A percentile compares a stretch with the other conserved stretches of the same genome.
Conservation (phyloP, 2,329 filamentous ascomycete genomes). For the Exophiala alcalophila region DNA sequence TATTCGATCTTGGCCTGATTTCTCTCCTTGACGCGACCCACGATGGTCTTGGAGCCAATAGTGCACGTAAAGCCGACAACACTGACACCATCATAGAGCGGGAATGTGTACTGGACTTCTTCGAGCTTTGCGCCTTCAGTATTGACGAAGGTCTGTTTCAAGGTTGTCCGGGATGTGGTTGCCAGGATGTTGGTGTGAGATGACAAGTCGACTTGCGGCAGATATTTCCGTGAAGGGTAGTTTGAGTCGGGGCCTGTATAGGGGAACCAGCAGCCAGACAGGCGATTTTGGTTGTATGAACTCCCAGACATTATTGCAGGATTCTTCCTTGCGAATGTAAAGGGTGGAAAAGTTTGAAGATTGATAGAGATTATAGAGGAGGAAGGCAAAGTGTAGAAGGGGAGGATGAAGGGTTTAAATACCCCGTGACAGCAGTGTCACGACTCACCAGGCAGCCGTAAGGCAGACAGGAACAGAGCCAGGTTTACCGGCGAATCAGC, state of each 20-base stretch:
- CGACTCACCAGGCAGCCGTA: too few species aligned
- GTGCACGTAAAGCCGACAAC: slow-evolving; percentile 66
- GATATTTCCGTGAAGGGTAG: slow-evolving; percentile 41
- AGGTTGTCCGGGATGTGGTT: slow-evolving; percentile 50
- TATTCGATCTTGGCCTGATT: slow-evolving; percentile 60
- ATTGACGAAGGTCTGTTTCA: slow-evolving; percentile 63
- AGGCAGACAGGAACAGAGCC: too few species aligned
- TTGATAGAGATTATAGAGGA: background rate
- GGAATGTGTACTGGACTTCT: slow-evolving; percentile 65
- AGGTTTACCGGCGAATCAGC: too few species aligned
- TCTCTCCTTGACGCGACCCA: slow-evolving; percentile 65
- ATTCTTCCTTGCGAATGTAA: background rate
- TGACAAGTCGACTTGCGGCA: slow-evolving; percentile 58
- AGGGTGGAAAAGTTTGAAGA: background rate
- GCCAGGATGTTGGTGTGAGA: slow-evolving; percentile 62
- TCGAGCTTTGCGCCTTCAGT: slow-evolving; percentile 44
- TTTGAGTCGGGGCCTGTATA: background rate
- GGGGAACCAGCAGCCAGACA: slow-evolving; percentile 25
- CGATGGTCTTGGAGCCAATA: slow-evolving; percentile 54
- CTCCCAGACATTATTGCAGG: background rate
- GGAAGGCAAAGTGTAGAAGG: too few species aligned
- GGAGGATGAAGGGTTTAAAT: too few species aligned
- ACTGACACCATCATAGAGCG: slow-evolving; percentile 68
- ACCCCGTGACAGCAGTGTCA: too few species aligned
- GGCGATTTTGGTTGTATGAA: background rate